A percentile compares a stretch with the other conserved stretches of the same genome.
Conservation (phyloP, 225 moss, liverwort and hornwort genomes). For the Neckera pumila region DNA sequence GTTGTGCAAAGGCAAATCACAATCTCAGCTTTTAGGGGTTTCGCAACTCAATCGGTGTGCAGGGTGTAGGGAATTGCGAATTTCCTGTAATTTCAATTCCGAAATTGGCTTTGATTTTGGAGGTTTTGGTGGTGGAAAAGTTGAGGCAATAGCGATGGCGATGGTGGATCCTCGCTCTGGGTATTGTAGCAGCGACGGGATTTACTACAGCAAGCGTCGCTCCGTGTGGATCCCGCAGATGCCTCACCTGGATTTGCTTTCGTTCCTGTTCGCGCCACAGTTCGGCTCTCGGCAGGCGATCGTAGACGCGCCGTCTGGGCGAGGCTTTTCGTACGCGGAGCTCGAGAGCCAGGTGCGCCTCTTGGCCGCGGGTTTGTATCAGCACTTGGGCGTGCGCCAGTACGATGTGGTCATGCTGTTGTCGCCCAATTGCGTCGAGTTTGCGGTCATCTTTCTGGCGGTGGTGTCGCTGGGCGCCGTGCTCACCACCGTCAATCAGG, state of each 20-base stretch:
- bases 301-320: slow-evolving; percentile 15
- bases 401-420: slow-evolving; percentile 47
- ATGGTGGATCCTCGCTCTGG: slow-evolving; percentile 14
- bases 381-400: slow-evolving; percentile 29
- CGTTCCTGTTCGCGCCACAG: slow-evolving; percentile 41
- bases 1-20: neutral
- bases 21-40: no score
- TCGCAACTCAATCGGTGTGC: neutral
- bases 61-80: neutral
- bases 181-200: slow-evolving; percentile 26
- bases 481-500: slow-evolving; percentile 42
- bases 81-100: neutral
- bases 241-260: slow-evolving; percentile 4
- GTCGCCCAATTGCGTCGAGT: slow-evolving; percentile 32
- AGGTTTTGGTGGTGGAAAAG: no score
- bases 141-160: neutral
- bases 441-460: slow-evolving; percentile 36
- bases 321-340: slow-evolving; percentile 1
- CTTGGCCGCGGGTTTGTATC: slow-evolving; percentile 27
- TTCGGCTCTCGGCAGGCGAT: slow-evolving; percentile 20
- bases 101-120: neutral
- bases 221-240: slow-evolving; percentile 21
- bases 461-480: slow-evolving; percentile 34
- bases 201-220: slow-evolving; percentile 35
- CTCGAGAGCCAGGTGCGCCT: slow-evolving; percentile 18